Conservation (phyloP, 331 rosid species). For the Rhamnella rubrinervis region DNA sequence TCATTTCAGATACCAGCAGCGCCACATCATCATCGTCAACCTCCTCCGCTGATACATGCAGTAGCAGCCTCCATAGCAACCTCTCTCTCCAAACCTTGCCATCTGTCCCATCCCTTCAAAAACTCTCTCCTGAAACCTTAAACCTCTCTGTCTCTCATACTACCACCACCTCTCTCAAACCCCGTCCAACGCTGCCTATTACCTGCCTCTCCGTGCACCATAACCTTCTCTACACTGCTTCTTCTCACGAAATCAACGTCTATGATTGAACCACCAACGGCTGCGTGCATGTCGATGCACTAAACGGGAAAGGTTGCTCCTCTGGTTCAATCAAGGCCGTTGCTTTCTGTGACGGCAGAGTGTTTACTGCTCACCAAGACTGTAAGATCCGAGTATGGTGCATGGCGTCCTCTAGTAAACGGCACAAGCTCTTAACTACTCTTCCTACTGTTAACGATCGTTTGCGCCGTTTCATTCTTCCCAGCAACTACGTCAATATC, state of each 20-base stretch:
- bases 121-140: conserved; percentile 36
- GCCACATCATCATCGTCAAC: conserved; percentile 27
- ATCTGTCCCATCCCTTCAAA: conserved; percentile 77
- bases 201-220: conserved; percentile 36
- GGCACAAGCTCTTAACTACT: conserved; percentile 24
- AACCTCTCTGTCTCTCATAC: conserved; percentile 38
- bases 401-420: conserved; percentile 6
- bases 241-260: conserved; percentile 43
- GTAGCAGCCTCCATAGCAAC: conserved; percentile 40
- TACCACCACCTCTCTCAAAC: conserved; percentile 22
- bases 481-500: conserved; percentile 42
- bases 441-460: conserved; percentile 52
- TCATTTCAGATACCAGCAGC: conserved; percentile 25
- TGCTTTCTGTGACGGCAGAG: conserved; percentile 25
- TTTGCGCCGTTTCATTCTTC: conserved; percentile 38
- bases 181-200: conserved; percentile 16
- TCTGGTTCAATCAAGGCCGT: conserved; percentile 47
- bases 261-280: conserved; percentile 22
- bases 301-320: conserved; percentile 30
- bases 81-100: conserved; percentile 82
- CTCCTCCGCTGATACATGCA: conserved; percentile 2
- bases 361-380: conserved; percentile 51
- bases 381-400: conserved; percentile 49
- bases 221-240: conserved; percentile 37
- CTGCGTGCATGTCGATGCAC: conserved; percentile 12